A percentile compares a stretch with the other conserved stretches of the same genome.
Evolutionary conservation across 495 filamentous ascomycete genomes (phyloP).

Genomic region (Penicillium tannophilum): DNA sequence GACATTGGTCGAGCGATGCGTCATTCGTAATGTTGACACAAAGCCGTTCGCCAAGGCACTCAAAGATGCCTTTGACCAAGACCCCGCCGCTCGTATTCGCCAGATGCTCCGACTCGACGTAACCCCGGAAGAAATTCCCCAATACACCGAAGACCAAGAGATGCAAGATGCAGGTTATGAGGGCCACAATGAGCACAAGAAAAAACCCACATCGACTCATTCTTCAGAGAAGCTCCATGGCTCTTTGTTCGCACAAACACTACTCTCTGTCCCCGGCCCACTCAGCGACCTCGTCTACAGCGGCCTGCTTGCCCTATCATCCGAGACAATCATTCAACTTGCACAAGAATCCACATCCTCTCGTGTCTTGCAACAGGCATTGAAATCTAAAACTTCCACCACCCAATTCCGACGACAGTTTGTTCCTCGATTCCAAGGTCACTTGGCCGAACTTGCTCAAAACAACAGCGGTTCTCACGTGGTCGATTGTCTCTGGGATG

Average conservation of each 20-base stretch:
- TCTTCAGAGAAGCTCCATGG: slow-evolving; percentile 60
- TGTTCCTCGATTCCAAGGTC: slow-evolving; percentile 58
- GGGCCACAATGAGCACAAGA: slow-evolving; percentile 35
- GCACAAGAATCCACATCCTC: slow-evolving; percentile 64
- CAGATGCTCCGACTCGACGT: slow-evolving; percentile 58
- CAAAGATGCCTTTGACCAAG: slow-evolving; percentile 56
- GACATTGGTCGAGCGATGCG: slow-evolving; percentile 79
- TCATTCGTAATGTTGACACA: slow-evolving; percentile 64
- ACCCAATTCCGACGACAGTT: slow-evolving; percentile 63
- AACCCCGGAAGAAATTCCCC: slow-evolving; percentile 24
- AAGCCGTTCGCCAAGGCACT: slow-evolving; percentile 62
- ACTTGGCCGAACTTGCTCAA: slow-evolving; percentile 65
- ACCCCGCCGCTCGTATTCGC: slow-evolving; percentile 55
- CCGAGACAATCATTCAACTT: slow-evolving; percentile 46
- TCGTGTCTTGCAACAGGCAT: slow-evolving; percentile 69
- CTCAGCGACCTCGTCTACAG: slow-evolving; percentile 60
- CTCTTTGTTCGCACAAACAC: slow-evolving; percentile 66
- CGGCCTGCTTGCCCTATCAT: slow-evolving; percentile 48
- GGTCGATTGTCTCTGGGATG: slow-evolving; percentile 73
- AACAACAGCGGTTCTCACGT: slow-evolving; percentile 76
- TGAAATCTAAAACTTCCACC: slow-evolving; percentile 58
- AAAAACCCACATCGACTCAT: slow-evolving; percentile 26
- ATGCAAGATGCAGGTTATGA: slow-evolving; percentile 39
- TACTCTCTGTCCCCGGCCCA: slow-evolving; percentile 60
- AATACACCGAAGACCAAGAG: slow-evolving; percentile 23